Conservation (phyloP, 768 basidiomycete genomes). For the Pleurotus tuber-regium region DNA sequence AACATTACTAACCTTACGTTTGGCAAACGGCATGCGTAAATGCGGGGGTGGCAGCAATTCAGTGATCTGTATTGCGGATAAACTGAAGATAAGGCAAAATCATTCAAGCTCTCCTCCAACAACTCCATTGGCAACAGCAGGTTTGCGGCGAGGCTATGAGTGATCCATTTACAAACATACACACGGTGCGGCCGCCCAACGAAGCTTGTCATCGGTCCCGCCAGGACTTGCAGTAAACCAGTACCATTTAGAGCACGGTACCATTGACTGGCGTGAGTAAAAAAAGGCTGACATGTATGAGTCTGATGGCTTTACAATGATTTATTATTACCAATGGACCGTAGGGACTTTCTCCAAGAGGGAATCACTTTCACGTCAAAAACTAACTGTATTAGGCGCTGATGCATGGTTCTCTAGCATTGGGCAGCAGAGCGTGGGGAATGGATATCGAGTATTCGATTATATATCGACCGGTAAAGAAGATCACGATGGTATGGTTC, state of each 20-base stretch:
- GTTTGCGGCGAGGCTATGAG: not conserved
- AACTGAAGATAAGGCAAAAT: not conserved
- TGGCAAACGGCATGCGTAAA: no score
- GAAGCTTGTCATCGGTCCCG: not conserved
- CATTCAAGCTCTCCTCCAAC: not conserved
- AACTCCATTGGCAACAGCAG: not conserved
- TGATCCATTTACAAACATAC: not conserved
- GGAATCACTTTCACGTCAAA: not conserved
- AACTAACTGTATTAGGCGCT: not conserved
- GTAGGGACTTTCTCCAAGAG: conserved; percentile 1
- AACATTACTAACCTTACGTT: not conserved
- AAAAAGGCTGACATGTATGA: not conserved
- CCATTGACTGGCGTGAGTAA: conserved; percentile 4
- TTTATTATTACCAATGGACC: not conserved
- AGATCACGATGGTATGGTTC: conserved; percentile 11
- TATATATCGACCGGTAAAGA: not conserved
- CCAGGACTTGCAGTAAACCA: not conserved
- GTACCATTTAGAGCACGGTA: not conserved
- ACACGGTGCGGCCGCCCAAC: conserved; percentile 2
- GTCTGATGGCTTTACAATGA: not conserved
- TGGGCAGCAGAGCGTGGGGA: conserved; percentile 6
- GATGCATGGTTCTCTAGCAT: not conserved
- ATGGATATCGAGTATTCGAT: conserved; percentile 4
- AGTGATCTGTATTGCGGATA: not conserved
- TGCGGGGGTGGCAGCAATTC: not conserved